A percentile compares a stretch with the other conserved stretches of the same genome.
Evolutionary conservation across 352 stramenopile genomes (phyloP).

Genomic region (Phytophthora pisi): DNA sequence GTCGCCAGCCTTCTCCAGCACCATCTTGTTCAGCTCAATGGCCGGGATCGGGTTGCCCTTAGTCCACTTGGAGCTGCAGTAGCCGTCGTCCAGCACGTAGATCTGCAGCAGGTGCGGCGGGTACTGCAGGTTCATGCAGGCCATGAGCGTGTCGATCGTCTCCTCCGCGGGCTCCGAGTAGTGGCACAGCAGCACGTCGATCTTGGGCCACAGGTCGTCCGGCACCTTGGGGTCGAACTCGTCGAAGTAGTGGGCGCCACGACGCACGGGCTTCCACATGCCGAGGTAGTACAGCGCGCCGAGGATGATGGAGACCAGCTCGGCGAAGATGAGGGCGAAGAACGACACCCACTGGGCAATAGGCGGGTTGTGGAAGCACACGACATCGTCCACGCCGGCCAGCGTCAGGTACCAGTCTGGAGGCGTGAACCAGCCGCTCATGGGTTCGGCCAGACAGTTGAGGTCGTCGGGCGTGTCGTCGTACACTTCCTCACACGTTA

Average conservation of each 20-base stretch:
- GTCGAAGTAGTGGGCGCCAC: constrained; percentile 87
- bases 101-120: constrained; percentile 86
- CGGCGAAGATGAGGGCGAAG: constrained; percentile 70
- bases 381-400: constrained; percentile 74
- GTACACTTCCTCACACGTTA: constrained; percentile 66
- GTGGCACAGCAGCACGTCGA: constrained; percentile 83
- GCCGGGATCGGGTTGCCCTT: constrained; percentile 73
- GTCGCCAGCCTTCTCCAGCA: constrained; percentile 82
- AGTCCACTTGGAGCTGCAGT: constrained; percentile 83
- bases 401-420: constrained; percentile 80
- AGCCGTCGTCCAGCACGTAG: constrained; percentile 86
- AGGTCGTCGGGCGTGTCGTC: constrained; percentile 69
- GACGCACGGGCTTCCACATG: constrained; percentile 90
- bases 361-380: constrained; percentile 78
- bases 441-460: constrained; percentile 46
- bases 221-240: constrained; percentile 86
- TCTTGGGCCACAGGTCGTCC: constrained; percentile 84
- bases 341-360: constrained; percentile 85
- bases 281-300: constrained; percentile 86
- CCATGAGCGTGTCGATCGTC: constrained; percentile 85
- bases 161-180: constrained; percentile 87
- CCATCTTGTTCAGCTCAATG: constrained; percentile 78
- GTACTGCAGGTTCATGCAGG: constrained; percentile 90
- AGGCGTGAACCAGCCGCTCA: constrained; percentile 72
- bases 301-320: constrained; percentile 74